Evolutionary conservation across 305 asterid genomes (phyloP).

Genomic region (Fraxinus nigra): DNA sequence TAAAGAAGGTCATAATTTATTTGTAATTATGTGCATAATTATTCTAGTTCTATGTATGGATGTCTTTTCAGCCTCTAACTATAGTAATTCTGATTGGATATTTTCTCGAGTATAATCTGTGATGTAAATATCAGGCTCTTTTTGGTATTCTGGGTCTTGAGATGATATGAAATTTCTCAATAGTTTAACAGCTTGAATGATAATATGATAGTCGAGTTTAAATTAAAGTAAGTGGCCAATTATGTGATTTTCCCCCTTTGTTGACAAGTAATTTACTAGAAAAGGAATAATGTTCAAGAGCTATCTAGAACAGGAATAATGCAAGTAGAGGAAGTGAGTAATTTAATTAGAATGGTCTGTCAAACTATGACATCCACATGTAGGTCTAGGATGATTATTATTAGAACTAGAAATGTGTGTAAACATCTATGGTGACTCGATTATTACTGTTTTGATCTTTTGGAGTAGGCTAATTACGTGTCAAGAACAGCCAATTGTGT

Average conservation of each 20-base stretch:
- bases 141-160: neutral
- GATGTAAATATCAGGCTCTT: constrained; percentile 14
- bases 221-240: constrained; percentile 14
- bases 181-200: constrained; percentile 21
- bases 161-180: neutral
- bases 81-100: constrained; percentile 6
- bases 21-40: neutral
- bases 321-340: neutral
- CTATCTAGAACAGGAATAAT: neutral
- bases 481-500: constrained; percentile 12
- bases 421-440: neutral
- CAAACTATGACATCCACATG: neutral
- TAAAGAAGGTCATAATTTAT: constrained; percentile 51
- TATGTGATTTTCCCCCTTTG: constrained; percentile 3
- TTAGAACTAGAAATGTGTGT: neutral
- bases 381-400: constrained; percentile 13
- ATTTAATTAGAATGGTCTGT: neutral
- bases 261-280: neutral
- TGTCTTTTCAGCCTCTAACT: neutral
- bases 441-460: constrained; percentile 11
- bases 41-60: neutral
- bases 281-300: neutral
- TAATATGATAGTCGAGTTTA: constrained; percentile 12
- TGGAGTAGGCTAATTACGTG: constrained; percentile 17
- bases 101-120: neutral